Percentiles rank a stretch among this genome's conserved stretches.
These are phyloP conservation scores for Termitomyces sp. DNA, from an alignment of 768 basidiomycete species.

Conservation along the genomic window DNA sequence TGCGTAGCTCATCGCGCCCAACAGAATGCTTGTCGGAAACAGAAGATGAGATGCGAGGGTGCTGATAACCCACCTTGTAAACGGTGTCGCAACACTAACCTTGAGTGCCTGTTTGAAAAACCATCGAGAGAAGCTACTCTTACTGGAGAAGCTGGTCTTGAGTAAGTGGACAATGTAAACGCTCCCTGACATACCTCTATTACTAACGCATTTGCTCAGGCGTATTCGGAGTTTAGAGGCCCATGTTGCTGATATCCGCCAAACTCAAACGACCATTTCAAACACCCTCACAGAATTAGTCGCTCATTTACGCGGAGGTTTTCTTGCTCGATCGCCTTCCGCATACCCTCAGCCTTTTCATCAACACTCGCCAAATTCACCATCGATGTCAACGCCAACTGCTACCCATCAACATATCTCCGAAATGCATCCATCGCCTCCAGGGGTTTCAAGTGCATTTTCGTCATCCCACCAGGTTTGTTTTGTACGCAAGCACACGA, in stretches of 20 bases:
- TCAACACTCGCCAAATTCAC: slow-evolving; percentile 65
- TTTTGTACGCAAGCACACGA: slow-evolving; percentile 7
- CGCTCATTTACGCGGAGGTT: slow-evolving; percentile 54
- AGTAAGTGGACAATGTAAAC: slow-evolving; percentile 45
- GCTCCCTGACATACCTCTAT: slow-evolving; percentile 5
- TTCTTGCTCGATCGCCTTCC: slow-evolving; percentile 59
- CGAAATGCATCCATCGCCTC: slow-evolving; percentile 35
- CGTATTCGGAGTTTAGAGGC: slow-evolving; percentile 86
- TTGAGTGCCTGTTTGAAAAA: slow-evolving; percentile 95
- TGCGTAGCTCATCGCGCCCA: slow-evolving; percentile 9
- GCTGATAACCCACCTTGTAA: slow-evolving; percentile 97
- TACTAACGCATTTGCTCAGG: slow-evolving; percentile 34
- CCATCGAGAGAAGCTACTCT: slow-evolving; percentile 82
- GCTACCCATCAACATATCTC: slow-evolving; percentile 32
- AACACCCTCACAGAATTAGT: slow-evolving; percentile 78
- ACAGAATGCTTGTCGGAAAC: slow-evolving; percentile 92
- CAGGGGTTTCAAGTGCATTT: slow-evolving; percentile 23
- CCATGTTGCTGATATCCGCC: slow-evolving; percentile 80
- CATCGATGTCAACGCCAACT: slow-evolving; percentile 46
- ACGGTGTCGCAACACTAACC: slow-evolving; percentile 81
- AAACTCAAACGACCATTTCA: slow-evolving; percentile 70
- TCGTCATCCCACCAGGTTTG: slow-evolving; percentile 23
- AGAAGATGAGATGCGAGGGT: slow-evolving; percentile 97
- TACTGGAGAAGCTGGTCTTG: slow-evolving; percentile 84
- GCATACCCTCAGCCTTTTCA: slow-evolving; percentile 47